Percentiles rank a stretch among this genome's conserved stretches.
These are phyloP conservation scores for Combretum micranthum DNA, from an alignment of 345 rosid species.

Conservation along the genomic window DNA sequence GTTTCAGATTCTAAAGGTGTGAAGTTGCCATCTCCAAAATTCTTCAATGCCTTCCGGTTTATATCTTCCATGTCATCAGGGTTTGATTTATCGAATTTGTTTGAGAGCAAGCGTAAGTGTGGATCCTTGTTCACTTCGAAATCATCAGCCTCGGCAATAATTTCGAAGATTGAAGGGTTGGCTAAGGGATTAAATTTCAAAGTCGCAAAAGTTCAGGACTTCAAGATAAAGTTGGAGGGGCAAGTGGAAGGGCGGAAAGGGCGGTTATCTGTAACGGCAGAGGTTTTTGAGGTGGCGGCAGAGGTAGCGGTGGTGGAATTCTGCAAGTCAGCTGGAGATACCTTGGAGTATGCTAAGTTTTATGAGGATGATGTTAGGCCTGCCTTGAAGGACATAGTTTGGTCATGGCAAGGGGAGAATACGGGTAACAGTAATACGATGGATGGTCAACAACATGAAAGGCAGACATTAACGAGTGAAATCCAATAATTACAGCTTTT, in stretches of 20 bases:
- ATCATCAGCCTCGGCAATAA: slow-evolving; percentile 32
- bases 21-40: slow-evolving; percentile 18
- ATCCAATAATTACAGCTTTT: too few species aligned
- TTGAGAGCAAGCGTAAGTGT: slow-evolving; percentile 39
- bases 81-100: slow-evolving; percentile 64
- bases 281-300: slow-evolving; percentile 58
- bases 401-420: slow-evolving; percentile 88
- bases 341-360: slow-evolving; percentile 44
- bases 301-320: slow-evolving; percentile 62
- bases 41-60: slow-evolving; percentile 65
- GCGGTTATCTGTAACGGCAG: slow-evolving; percentile 44
- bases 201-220: slow-evolving; percentile 32
- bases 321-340: slow-evolving; percentile 52
- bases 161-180: slow-evolving; percentile 41
- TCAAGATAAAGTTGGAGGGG: slow-evolving; percentile 41
- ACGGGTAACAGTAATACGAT: slow-evolving; percentile 6
- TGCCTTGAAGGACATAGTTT: slow-evolving; percentile 70
- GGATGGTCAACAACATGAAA: background rate
- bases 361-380: slow-evolving; percentile 66
- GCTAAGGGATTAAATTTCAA: slow-evolving; percentile 51
- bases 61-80: slow-evolving; percentile 83
- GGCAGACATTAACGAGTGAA: too few species aligned
- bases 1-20: background rate
- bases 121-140: slow-evolving; percentile 57
- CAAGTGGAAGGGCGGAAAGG: slow-evolving; percentile 53